Conservation (phyloP, 129 eudicot genomes). For the Pseudognaphalium luteoalbum region DNA sequence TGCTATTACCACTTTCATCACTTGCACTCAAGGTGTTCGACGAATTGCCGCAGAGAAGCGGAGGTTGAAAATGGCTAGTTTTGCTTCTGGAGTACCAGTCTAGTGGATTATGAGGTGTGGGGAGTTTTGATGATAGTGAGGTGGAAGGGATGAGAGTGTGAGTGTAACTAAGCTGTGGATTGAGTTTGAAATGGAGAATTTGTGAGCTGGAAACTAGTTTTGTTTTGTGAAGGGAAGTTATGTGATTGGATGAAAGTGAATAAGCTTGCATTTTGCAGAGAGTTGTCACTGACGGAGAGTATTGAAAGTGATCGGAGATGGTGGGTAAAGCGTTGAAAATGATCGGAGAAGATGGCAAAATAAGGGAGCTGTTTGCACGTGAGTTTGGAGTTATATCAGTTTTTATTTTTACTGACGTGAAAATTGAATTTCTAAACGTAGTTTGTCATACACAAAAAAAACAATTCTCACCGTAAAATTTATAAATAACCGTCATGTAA, state of each 20-base stretch:
- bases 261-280: conserved; percentile 29
- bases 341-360: not conserved
- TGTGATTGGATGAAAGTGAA: conserved; percentile 22
- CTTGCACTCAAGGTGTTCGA: conserved; percentile 57
- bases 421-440: too few relatives aligned
- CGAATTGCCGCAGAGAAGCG: conserved; percentile 66
- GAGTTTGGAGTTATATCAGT: not conserved
- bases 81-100: not conserved
- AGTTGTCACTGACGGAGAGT: not conserved
- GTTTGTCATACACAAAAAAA: too few relatives aligned
- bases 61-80: not conserved
- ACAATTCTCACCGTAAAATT: too few relatives aligned
- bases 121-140: conserved; percentile 1
- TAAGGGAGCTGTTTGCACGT: not conserved
- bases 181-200: conserved; percentile 16
- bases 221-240: conserved; percentile 22
- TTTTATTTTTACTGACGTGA: too few relatives aligned
- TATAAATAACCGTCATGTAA: too few relatives aligned
- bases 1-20: conserved; percentile 18
- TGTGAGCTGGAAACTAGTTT: not conserved
- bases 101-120: not conserved
- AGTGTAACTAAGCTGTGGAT: not conserved
- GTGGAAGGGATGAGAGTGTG: not conserved
- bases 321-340: not conserved
- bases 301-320: not conserved